These are phyloP conservation scores for Calonectria crousiana DNA, from an alignment of 2,329 filamentous ascomycete species.

Conservation along the genomic window DNA sequence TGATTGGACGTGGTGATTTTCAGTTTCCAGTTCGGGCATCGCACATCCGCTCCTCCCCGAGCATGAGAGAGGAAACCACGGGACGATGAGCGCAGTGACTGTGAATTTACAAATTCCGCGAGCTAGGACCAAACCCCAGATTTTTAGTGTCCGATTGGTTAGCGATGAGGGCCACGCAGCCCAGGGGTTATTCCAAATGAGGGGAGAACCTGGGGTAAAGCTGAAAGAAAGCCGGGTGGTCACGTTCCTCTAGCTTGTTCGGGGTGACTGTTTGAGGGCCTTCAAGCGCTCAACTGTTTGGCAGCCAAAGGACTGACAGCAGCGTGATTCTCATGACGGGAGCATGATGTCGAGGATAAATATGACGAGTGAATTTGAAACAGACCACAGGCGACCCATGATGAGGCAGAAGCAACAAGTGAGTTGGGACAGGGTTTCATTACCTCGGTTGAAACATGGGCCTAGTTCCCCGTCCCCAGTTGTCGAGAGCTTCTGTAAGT, in stretches of 20 bases:
- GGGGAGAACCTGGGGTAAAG: slow-evolving; percentile 40
- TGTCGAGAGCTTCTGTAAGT: neutral
- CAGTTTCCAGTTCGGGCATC: slow-evolving; percentile 32
- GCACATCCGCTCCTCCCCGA: slow-evolving; percentile 39
- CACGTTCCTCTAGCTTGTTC: neutral
- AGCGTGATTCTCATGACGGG: neutral
- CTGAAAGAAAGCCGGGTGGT: slow-evolving; percentile 17
- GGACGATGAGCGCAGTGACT: too few species aligned
- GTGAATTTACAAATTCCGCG: slow-evolving; percentile 11
- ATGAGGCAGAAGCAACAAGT: neutral
- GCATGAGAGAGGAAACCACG: slow-evolving; percentile 10
- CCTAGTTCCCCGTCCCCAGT: neutral
- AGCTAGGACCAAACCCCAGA: slow-evolving; percentile 36
- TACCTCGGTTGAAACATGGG: slow-evolving; percentile 17
- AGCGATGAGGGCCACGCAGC: neutral
- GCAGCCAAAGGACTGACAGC: neutral
- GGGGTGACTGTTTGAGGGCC: neutral
- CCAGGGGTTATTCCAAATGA: slow-evolving; percentile 4
- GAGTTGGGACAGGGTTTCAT: neutral
- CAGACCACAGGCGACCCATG: neutral
- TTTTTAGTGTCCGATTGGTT: slow-evolving; percentile 28
- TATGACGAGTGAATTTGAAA: neutral
- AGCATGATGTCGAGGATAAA: neutral
- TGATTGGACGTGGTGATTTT: slow-evolving; percentile 3
- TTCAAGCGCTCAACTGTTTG: neutral